Conservation (phyloP, 371 early-diverging fungal genomes). For the Rhizopus sp. region DNA sequence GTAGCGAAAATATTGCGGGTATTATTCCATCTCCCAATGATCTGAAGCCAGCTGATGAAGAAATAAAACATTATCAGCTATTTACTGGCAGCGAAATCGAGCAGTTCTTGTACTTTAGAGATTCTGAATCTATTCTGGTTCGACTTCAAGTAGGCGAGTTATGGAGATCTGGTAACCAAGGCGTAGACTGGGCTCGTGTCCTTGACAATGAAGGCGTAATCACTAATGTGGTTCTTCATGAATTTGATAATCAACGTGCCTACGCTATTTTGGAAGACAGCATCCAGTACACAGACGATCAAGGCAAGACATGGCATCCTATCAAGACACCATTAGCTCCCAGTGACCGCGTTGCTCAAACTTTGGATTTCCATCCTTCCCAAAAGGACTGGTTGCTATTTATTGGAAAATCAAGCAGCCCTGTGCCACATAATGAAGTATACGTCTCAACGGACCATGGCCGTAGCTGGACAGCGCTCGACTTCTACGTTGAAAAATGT, state of each 20-base stretch:
- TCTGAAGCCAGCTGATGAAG: conserved; percentile 27
- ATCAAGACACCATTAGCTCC: conserved; percentile 64
- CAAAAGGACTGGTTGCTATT: conserved; percentile 84
- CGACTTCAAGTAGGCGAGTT: conserved; percentile 59
- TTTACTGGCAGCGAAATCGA: conserved; percentile 51
- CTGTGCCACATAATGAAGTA: conserved; percentile 63
- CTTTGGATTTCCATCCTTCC: conserved; percentile 82
- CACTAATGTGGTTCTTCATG: conserved; percentile 47
- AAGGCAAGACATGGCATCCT: conserved; percentile 63
- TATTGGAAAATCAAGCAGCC: conserved; percentile 55
- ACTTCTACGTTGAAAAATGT: conserved; percentile 86
- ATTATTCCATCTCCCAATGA: conserved; percentile 8
- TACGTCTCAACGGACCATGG: conserved; percentile 77
- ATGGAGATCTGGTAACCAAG: conserved; percentile 68
- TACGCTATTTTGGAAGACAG: conserved; percentile 65
- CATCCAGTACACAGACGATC: conserved; percentile 67
- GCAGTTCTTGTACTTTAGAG: conserved; percentile 56
- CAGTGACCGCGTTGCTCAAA: conserved; percentile 55
- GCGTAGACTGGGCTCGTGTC: conserved; percentile 60
- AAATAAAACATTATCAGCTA: conserved; percentile 38
- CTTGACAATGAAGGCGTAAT: conserved; percentile 43
- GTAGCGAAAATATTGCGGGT: conserved; percentile 46
- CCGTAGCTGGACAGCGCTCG: conserved; percentile 69
- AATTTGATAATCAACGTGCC: conserved; percentile 58
- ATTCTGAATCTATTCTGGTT: conserved; percentile 58